Evolutionary conservation across 805 yeast species (phyloP).

Genomic region (Cyberlindnera petersonii): DNA sequence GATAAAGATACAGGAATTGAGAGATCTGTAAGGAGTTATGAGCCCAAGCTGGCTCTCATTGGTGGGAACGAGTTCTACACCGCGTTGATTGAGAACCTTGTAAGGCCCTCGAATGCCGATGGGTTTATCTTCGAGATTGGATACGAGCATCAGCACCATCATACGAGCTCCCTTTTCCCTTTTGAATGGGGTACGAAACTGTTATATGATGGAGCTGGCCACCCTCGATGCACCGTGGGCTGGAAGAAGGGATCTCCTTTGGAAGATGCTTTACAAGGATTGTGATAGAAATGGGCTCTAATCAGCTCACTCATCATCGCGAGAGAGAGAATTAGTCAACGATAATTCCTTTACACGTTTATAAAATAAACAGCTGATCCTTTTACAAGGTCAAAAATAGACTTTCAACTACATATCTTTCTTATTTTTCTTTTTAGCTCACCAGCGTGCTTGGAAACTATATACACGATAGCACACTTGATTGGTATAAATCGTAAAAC

Average conservation of each 20-base stretch:
- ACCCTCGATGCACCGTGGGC: constrained; percentile 61
- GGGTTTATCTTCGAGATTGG: constrained; percentile 82
- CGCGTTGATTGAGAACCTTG: constrained; percentile 46
- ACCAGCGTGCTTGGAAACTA: constrained; percentile 7
- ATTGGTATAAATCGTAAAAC: not conserved
- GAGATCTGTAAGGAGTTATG: constrained; percentile 62
- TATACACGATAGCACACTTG: constrained; percentile 1
- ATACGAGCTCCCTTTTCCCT: constrained; percentile 29
- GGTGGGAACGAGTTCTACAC: constrained; percentile 73
- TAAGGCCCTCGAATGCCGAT: constrained; percentile 37
- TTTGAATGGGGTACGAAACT: constrained; percentile 47
- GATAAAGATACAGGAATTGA: constrained; percentile 39
- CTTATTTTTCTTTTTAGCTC: no score
- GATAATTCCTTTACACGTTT: no score
- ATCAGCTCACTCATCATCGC: no score
- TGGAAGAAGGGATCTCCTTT: constrained; percentile 37
- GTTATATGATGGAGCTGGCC: constrained; percentile 46
- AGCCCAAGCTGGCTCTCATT: constrained; percentile 74
- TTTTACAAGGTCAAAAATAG: no score
- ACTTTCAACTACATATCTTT: no score
- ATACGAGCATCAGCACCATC: constrained; percentile 48
- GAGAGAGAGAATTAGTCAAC: no score
- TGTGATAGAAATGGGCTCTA: no score
- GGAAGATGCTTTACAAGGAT: no score
- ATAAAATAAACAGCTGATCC: no score